Percentiles rank a stretch among this genome's conserved stretches.
phyloP scores from a whole-genome alignment of 1,284 basidiomycete genomes.

The Puccinia polysora region DNA sequence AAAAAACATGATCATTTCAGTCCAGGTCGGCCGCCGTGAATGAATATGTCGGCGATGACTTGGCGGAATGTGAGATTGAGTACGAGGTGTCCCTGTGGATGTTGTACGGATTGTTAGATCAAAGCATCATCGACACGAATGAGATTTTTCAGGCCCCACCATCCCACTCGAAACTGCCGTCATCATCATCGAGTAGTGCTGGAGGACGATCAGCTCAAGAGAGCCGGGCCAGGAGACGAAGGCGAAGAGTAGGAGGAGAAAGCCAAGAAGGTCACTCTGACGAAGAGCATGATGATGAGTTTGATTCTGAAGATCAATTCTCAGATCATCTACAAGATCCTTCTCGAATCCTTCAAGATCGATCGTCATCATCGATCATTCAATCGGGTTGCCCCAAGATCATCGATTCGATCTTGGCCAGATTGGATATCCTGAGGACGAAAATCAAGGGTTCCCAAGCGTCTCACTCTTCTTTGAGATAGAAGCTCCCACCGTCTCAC shows the following conservation, averaged over 20 bases:
- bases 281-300: too few species aligned
- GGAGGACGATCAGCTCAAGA: background rate
- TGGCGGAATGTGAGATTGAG: constrained; percentile 72
- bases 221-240: too few species aligned
- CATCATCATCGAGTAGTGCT: background rate
- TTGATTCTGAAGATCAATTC: too few species aligned
- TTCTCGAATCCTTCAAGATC: background rate
- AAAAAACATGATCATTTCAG: constrained; percentile 55
- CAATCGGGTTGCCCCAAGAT: background rate
- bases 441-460: too few species aligned
- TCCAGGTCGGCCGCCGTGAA: constrained; percentile 86
- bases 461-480: too few species aligned
- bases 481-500: too few species aligned
- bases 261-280: too few species aligned
- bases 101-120: constrained; percentile 82
- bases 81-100: constrained; percentile 94
- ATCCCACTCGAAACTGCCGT: background rate
- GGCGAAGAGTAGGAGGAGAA: too few species aligned
- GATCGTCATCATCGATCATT: background rate
- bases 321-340: too few species aligned
- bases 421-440: too few species aligned
- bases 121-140: constrained; percentile 58
- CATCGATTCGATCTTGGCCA: background rate
- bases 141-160: background rate
- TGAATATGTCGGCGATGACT: constrained; percentile 77